Percentiles rank a stretch among this genome's conserved stretches.
phyloP scores from a whole-genome alignment of 2,329 filamentous ascomycete species.

The Fonsecaea multimorphosa region DNA sequence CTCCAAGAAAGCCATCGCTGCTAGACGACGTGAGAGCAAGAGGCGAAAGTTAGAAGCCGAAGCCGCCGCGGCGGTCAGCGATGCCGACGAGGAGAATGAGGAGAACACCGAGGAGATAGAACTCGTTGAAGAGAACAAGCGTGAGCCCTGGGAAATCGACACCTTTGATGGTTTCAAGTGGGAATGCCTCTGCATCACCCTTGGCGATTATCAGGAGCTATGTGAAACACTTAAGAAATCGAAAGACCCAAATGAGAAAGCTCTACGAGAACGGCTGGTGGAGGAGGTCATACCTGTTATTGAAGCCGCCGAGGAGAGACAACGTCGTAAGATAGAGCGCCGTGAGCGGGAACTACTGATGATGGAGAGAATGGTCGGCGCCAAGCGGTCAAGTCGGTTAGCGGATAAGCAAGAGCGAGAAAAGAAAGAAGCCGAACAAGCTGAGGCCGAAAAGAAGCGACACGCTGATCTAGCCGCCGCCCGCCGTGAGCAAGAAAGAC shows the following conservation, averaged over 20 bases:
- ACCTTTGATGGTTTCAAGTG: conserved; percentile 79
- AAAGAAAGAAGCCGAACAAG: conserved; percentile 72
- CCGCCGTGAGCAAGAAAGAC: conserved; percentile 62
- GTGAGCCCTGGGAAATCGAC: conserved; percentile 58
- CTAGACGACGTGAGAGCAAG: conserved; percentile 70
- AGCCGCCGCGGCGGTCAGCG: conserved; percentile 35
- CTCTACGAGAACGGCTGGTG: conserved; percentile 72
- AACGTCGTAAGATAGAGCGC: conserved; percentile 74
- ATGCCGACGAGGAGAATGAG: conserved; percentile 53
- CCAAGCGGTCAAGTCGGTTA: conserved; percentile 90
- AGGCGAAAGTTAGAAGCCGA: conserved; percentile 59
- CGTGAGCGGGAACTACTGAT: conserved; percentile 81
- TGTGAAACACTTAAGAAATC: conserved; percentile 74
- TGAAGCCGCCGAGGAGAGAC: conserved; percentile 72
- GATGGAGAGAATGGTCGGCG: conserved; percentile 85
- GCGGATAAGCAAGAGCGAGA: conserved; percentile 81
- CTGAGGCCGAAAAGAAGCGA: conserved; percentile 72
- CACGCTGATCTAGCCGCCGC: conserved; percentile 69
- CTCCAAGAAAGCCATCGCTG: conserved; percentile 68
- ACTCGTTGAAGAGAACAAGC: conserved; percentile 45
- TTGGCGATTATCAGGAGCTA: conserved; percentile 77
- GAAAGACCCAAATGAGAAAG: conserved; percentile 83
- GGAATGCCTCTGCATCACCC: conserved; percentile 86
- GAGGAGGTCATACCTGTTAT: conserved; percentile 83
- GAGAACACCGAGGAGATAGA: conserved; percentile 47